Conservation (phyloP, 2,329 filamentous ascomycete species). For the Ophiostoma sp. region DNA sequence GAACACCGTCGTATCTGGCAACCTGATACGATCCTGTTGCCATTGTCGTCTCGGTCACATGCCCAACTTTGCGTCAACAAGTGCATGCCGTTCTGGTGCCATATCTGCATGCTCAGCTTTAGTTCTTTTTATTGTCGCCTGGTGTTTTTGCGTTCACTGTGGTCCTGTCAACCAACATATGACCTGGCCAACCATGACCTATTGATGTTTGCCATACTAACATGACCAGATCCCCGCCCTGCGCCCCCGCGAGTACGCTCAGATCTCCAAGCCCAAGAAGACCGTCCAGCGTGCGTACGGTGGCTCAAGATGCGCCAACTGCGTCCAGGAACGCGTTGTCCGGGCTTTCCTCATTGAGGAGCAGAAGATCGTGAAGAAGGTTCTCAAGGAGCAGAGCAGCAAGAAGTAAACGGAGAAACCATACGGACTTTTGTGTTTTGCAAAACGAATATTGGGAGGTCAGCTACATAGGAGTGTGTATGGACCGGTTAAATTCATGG, state of each 20-base stretch:
- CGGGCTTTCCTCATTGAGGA: conserved; percentile 99
- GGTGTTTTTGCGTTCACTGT: neutral
- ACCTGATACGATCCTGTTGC: too few species aligned
- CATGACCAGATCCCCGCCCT: conserved; percentile 69
- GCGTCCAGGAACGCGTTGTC: conserved; percentile 95
- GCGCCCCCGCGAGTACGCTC: conserved; percentile 94
- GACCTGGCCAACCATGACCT: neutral
- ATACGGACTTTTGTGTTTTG: conserved; percentile 11
- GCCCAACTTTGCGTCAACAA: neutral
- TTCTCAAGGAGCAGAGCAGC: conserved; percentile 83
- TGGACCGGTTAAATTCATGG: conserved; percentile 17
- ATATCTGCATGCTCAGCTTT: neutral
- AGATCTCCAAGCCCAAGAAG: conserved; percentile 98
- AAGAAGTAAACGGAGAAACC: conserved; percentile 26
- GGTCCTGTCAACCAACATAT: neutral
- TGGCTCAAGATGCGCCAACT: conserved; percentile 97
- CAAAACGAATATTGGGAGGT: conserved; percentile 18
- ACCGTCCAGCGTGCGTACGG: conserved; percentile 98
- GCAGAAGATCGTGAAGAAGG: conserved; percentile 99
- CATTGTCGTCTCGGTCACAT: neutral
- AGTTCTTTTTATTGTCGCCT: neutral
- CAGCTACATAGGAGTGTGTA: conserved; percentile 10
- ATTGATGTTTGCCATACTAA: neutral
- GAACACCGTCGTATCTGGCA: neutral
- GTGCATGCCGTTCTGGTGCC: neutral